Conservation (phyloP, 352 stramenopile species). For the Phytophthora ohioensis region DNA sequence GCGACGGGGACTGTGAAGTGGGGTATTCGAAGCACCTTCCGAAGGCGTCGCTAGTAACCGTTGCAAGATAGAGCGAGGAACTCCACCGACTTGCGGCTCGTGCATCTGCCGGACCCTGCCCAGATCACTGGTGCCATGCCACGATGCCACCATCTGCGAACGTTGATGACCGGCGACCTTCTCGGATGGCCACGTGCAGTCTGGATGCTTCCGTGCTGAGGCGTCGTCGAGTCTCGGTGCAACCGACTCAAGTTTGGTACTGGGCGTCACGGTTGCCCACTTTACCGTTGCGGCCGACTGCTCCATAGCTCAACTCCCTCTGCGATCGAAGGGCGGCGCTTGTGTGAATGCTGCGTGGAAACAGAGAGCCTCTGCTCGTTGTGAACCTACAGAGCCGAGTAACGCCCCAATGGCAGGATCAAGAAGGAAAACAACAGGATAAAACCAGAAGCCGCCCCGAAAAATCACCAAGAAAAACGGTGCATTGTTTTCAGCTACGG, state of each 20-base stretch:
- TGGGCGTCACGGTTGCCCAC: constrained; percentile 26
- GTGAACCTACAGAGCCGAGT: constrained; percentile 30
- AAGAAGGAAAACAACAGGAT: constrained; percentile 22
- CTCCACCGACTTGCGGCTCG: constrained; percentile 41
- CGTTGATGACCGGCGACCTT: constrained; percentile 18
- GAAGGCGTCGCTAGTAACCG: constrained; percentile 30
- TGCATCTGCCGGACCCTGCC: constrained; percentile 29
- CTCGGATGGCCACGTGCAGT: constrained; percentile 39
- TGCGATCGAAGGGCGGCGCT: constrained; percentile 45
- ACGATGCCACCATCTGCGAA: constrained; percentile 41
- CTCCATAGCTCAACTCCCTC: constrained; percentile 42
- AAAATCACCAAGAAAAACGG: constrained; percentile 35
- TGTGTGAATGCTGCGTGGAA: constrained; percentile 33
- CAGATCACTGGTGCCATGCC: constrained; percentile 19
- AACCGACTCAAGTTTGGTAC: constrained; percentile 35
- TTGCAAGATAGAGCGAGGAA: constrained; percentile 41
- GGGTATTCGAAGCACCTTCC: constrained; percentile 16
- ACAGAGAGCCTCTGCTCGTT: constrained; percentile 16
- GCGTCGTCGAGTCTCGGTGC: constrained; percentile 26
- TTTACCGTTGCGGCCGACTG: constrained; percentile 23
- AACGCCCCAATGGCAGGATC: constrained; percentile 28
- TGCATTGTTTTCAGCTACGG: constrained; percentile 12
- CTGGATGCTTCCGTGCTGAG: constrained; percentile 25
- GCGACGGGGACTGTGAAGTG: constrained; percentile 37
- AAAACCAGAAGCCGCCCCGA: constrained; percentile 27